Percentiles rank a stretch among this genome's conserved stretches.
phyloP scores from a whole-genome alignment of 2,329 filamentous ascomycete genomes.

The Pseudogymnoascus verrucosus region DNA sequence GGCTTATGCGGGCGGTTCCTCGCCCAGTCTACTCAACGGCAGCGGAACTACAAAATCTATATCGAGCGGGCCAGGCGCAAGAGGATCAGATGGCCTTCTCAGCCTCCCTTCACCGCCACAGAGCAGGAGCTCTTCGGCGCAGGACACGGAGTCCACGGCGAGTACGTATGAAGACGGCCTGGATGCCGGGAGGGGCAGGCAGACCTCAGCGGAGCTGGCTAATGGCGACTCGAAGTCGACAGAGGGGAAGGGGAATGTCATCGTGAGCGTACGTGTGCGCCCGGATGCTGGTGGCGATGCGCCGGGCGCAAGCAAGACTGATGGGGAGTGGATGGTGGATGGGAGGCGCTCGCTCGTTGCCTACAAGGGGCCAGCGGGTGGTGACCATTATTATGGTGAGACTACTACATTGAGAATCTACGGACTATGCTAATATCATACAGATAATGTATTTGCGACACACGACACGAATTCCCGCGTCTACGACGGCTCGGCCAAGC shows the following conservation, averaged over 20 bases:
- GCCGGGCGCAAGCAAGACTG: constrained; percentile 45
- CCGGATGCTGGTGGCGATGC: constrained; percentile 65
- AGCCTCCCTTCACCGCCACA: constrained; percentile 76
- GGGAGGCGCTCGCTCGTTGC: constrained; percentile 72
- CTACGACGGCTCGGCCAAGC: constrained; percentile 89
- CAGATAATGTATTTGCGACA: constrained; percentile 93
- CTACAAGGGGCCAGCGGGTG: constrained; percentile 81
- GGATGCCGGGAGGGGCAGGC: constrained; percentile 39
- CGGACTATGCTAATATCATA: constrained; percentile 10
- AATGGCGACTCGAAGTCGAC: constrained; percentile 37
- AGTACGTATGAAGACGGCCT: constrained; percentile 82
- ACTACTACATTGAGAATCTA: neutral
- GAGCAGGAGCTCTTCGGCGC: constrained; percentile 84
- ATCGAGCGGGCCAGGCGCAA: constrained; percentile 48
- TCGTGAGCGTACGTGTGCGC: constrained; percentile 89
- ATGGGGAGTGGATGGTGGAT: constrained; percentile 89
- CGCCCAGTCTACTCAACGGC: constrained; percentile 71
- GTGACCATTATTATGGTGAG: constrained; percentile 87
- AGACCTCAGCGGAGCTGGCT: constrained; percentile 20
- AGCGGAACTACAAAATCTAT: constrained; percentile 71
- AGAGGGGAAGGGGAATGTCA: constrained; percentile 86
- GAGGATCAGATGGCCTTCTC: constrained; percentile 66
- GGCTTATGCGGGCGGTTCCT: constrained; percentile 32
- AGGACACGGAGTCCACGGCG: constrained; percentile 86
- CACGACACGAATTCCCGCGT: constrained; percentile 92